These are phyloP conservation scores for Colletotrichum gloeosporioides DNA, from an alignment of 2,329 filamentous ascomycete genomes.

Conservation along the genomic window DNA sequence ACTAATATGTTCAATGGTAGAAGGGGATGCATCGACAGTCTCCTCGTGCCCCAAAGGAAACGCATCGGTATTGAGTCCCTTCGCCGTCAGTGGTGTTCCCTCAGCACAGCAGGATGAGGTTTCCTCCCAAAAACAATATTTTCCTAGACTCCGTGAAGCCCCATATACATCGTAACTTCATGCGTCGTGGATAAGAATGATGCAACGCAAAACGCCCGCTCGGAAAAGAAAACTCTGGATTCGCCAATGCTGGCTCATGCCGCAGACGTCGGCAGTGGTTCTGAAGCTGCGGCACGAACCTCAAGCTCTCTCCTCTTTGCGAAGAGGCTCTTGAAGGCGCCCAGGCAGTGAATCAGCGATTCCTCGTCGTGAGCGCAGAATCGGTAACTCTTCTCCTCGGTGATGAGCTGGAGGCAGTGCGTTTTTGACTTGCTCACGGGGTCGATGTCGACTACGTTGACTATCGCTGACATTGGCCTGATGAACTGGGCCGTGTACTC, in stretches of 20 bases:
- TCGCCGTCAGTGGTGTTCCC: not conserved
- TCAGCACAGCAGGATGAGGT: not conserved
- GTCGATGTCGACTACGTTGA: slow-evolving; percentile 93
- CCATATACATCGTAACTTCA: not conserved
- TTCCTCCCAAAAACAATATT: not conserved
- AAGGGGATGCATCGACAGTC: not conserved
- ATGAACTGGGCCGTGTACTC: slow-evolving; percentile 90
- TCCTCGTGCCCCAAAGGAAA: not conserved
- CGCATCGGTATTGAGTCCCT: not conserved
- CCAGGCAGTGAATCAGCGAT: slow-evolving; percentile 80
- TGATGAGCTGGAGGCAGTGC: slow-evolving; percentile 91
- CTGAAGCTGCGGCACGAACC: slow-evolving; percentile 48
- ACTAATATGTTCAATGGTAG: not conserved
- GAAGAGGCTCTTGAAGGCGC: slow-evolving; percentile 87
- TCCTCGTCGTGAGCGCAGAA: slow-evolving; percentile 85
- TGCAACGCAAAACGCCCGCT: slow-evolving; percentile 12
- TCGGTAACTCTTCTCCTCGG: slow-evolving; percentile 84
- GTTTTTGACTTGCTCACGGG: slow-evolving; percentile 83
- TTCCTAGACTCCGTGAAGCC: not conserved
- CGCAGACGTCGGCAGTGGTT: slow-evolving; percentile 5
- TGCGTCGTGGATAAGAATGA: slow-evolving; percentile 3
- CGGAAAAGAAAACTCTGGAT: not conserved
- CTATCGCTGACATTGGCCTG: slow-evolving; percentile 76
- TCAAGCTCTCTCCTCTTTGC: slow-evolving; percentile 71
- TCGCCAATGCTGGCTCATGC: not conserved